Percentiles rank a stretch among this genome's conserved stretches.
These are phyloP conservation scores for Aspergillus sp. DNA, from an alignment of 2,329 filamentous ascomycete genomes.

Conservation along the genomic window DNA sequence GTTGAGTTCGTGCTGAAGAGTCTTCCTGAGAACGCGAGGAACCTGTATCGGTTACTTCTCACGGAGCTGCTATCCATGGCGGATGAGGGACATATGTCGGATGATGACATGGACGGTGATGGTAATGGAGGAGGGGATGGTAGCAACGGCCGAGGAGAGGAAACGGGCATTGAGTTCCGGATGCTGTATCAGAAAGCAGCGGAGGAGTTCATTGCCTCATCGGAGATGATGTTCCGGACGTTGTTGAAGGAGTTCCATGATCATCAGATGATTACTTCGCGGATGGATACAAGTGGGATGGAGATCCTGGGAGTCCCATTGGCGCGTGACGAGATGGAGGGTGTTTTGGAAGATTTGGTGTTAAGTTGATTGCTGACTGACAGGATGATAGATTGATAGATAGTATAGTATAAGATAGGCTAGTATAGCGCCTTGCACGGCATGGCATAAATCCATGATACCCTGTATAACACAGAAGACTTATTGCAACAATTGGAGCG, in stretches of 20 bases:
- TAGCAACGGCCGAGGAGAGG: constrained; percentile 28
- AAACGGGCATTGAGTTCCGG: constrained; percentile 79
- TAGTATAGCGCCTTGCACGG: too few relatives aligned
- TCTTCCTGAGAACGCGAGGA: constrained; percentile 88
- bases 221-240: constrained; percentile 92
- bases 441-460: constrained; percentile 30
- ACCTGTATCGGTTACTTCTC: constrained; percentile 80
- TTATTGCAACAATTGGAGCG: background rate
- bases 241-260: constrained; percentile 97
- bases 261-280: constrained; percentile 92
- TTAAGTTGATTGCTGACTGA: constrained; percentile 29
- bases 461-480: constrained; percentile 24
- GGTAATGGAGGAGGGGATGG: constrained; percentile 30
- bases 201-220: constrained; percentile 95
- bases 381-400: background rate
- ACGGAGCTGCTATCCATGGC: constrained; percentile 76
- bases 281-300: constrained; percentile 80
- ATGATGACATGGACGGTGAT: constrained; percentile 52
- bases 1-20: constrained; percentile 88
- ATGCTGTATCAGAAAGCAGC: constrained; percentile 93
- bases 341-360: constrained; percentile 75
- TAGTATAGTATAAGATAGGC: constrained; percentile 10
- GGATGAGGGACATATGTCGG: constrained; percentile 52
- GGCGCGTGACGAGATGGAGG: constrained; percentile 82
- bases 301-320: constrained; percentile 86